phyloP scores from a whole-genome alignment of 2,329 filamentous ascomycete species.

The Fusarium tanahbumbuense region DNA sequence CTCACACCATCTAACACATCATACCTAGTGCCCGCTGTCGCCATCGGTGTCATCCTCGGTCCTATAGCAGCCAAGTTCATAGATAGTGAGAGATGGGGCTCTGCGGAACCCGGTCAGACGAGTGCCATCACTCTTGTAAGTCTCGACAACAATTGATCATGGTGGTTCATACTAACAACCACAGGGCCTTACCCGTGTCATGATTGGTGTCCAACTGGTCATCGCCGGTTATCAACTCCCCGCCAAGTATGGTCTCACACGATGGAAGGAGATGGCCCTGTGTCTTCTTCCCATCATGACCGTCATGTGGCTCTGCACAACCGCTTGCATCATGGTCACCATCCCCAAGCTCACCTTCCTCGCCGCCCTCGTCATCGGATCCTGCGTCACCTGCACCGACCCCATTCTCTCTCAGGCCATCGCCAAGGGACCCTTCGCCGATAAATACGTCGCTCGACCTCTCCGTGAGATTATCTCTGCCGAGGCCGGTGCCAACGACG shows the following conservation, averaged over 20 bases:
- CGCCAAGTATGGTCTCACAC: conserved; percentile 61
- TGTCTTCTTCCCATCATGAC: conserved; percentile 70
- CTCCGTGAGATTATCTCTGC: conserved; percentile 72
- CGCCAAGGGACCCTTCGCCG: conserved; percentile 58
- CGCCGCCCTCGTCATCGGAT: conserved; percentile 67
- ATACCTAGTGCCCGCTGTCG: conserved; percentile 63
- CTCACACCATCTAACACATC: neutral
- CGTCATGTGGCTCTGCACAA: conserved; percentile 70
- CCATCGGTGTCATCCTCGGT: conserved; percentile 65
- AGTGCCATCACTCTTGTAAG: conserved; percentile 56
- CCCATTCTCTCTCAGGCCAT: conserved; percentile 11
- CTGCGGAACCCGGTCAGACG: conserved; percentile 45
- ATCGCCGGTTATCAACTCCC: conserved; percentile 73
- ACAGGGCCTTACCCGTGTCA: conserved; percentile 64
- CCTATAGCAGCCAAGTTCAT: conserved; percentile 66
- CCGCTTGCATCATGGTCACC: conserved; percentile 64
- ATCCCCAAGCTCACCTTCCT: conserved; percentile 67
- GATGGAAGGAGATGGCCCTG: conserved; percentile 65
- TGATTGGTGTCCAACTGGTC: conserved; percentile 71
- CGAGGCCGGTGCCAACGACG: conserved; percentile 71
- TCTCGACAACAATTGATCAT: fast-evolving
- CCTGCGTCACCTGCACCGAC: conserved; percentile 70
- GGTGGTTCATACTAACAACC: neutral
- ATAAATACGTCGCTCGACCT: conserved; percentile 68
- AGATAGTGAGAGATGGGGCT: conserved; percentile 51